These are phyloP conservation scores for Penicillium sp. DNA, from an alignment of 2,329 filamentous ascomycete genomes.

Conservation along the genomic window DNA sequence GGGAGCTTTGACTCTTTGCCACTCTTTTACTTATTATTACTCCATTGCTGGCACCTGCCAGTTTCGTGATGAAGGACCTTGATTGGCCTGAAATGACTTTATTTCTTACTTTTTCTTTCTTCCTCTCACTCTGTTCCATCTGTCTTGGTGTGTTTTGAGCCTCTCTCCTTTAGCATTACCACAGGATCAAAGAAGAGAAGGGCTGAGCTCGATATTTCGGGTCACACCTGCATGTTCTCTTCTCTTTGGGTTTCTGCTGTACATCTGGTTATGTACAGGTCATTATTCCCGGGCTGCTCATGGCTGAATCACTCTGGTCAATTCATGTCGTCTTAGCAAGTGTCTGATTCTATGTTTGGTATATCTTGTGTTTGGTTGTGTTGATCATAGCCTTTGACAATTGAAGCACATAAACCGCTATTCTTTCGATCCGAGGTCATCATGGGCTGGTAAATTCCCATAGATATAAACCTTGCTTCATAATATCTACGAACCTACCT, in stretches of 20 bases:
- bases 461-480: not conserved
- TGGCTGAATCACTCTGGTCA: slow-evolving; percentile 11
- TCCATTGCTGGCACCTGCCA: slow-evolving; percentile 11
- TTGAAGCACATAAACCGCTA: not conserved
- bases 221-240: not conserved
- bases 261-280: slow-evolving; percentile 28
- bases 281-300: slow-evolving; percentile 6
- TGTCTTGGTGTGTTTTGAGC: not conserved
- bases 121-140: slow-evolving; percentile 5
- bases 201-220: slow-evolving; percentile 4
- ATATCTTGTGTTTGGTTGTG: slow-evolving; percentile 5
- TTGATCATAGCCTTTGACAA: slow-evolving; percentile 2
- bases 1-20: slow-evolving; percentile 3
- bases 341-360: slow-evolving; percentile 2
- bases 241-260: slow-evolving; percentile 17
- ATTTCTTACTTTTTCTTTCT: slow-evolving; percentile 6
- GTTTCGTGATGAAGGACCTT: slow-evolving; percentile 23
- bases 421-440: not conserved
- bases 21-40: slow-evolving; percentile 12
- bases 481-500: too few species aligned
- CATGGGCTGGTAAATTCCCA: not conserved
- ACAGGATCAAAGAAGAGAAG: not conserved
- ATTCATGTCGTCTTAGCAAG: slow-evolving; percentile 18
- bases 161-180: too few species aligned
- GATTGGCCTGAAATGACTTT: slow-evolving; percentile 25